A percentile compares a stretch with the other conserved stretches of the same genome.
Conservation (phyloP, 768 basidiomycete genomes). For the Kwoniella sp. region DNA sequence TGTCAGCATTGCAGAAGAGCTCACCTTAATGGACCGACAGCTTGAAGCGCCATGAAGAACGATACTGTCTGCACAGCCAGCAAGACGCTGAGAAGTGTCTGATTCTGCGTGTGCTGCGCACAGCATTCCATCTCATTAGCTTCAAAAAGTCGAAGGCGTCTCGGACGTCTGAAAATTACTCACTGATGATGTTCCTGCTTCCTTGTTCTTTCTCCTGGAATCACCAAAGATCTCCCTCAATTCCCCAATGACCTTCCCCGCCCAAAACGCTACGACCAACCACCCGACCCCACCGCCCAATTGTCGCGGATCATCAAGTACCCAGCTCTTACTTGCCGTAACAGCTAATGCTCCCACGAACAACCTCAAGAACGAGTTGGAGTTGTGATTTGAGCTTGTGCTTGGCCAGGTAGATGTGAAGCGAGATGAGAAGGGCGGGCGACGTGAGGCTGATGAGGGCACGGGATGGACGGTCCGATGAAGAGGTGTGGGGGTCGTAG, state of each 20-base stretch:
- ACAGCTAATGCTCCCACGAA: constrained; percentile 38
- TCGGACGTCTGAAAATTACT: background rate
- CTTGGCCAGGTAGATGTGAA: background rate
- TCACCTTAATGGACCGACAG: constrained; percentile 29
- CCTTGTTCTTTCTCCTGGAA: constrained; percentile 23
- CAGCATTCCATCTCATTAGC: no score
- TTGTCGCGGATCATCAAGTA: constrained; percentile 18
- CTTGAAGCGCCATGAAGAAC: constrained; percentile 20
- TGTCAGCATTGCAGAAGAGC: background rate
- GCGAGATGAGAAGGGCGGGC: background rate
- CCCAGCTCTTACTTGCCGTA: constrained; percentile 31
- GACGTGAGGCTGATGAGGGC: constrained; percentile 6
- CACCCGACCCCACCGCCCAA: constrained; percentile 31
- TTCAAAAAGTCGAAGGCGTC: no score
- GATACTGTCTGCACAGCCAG: constrained; percentile 20
- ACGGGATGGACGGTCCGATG: constrained; percentile 24
- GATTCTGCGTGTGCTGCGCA: background rate
- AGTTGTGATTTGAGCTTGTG: background rate
- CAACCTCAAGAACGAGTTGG: constrained; percentile 25
- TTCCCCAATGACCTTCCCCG: constrained; percentile 25
- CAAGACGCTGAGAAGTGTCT: background rate
- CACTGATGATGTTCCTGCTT: background rate
- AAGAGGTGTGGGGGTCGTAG: constrained; percentile 20
- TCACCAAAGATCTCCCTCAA: constrained; percentile 18
- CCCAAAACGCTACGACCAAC: constrained; percentile 37